Evolutionary conservation across 305 asterid genomes (phyloP).

Genomic region (Ajuga reptans): DNA sequence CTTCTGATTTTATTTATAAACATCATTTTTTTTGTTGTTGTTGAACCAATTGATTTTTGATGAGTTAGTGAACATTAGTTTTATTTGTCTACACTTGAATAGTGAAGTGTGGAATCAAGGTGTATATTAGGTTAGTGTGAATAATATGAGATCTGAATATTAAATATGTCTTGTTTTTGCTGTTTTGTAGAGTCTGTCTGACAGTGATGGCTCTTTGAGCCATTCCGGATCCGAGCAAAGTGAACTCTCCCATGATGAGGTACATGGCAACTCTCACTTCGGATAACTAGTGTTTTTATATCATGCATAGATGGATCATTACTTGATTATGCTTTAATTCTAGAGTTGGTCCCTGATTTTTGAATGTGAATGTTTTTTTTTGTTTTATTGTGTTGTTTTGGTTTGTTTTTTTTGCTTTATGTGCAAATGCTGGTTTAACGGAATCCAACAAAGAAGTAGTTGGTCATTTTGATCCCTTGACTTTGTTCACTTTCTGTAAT

Average conservation of each 20-base stretch:
- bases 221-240: conserved; percentile 41
- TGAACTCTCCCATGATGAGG: conserved; percentile 47
- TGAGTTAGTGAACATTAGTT: not conserved
- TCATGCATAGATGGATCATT: too few relatives aligned
- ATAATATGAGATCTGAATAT: not conserved
- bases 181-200: conserved; percentile 40
- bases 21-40: not conserved
- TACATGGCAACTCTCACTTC: conserved; percentile 23
- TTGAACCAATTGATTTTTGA: not conserved
- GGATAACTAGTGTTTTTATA: too few relatives aligned
- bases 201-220: conserved; percentile 32
- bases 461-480: too few relatives aligned
- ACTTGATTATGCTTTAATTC: too few relatives aligned
- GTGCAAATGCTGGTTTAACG: too few relatives aligned
- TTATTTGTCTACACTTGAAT: not conserved
- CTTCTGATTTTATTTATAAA: not conserved
- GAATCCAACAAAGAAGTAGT: too few relatives aligned
- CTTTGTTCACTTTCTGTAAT: too few relatives aligned
- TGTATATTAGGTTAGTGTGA: not conserved
- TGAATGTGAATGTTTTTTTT: too few relatives aligned
- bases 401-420: too few relatives aligned
- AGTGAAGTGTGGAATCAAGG: not conserved
- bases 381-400: too few relatives aligned
- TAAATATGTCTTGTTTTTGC: conserved; percentile 12
- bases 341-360: too few relatives aligned